Evolutionary conservation across 2,329 filamentous ascomycete species (phyloP), one percentile per base, ranked within the genome.

Genomic region (Scedosporium dehoogii): DNA sequence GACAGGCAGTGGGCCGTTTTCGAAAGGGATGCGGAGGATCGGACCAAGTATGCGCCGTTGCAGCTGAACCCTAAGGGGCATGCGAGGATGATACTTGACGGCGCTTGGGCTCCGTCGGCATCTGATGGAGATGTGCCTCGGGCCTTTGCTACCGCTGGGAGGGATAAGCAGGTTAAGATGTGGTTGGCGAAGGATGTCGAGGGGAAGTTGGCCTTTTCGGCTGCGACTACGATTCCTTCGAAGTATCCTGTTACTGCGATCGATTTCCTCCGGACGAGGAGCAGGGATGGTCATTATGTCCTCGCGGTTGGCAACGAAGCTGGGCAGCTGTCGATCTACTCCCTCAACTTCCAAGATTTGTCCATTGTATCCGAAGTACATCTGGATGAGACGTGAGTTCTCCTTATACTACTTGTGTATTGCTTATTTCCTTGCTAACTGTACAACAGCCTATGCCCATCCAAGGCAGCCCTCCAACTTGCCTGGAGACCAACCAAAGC

Each of bases 1-100:
- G 94, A 99, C 73, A 81, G 94, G 12, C 91, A 96, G 73, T 99
- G 93, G 92, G 87, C 86, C 0, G 78, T 97, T 1, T 99, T 93
- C 72, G 76, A 84, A 68, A 79, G 85, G 46, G 75, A 75, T 41
- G 71, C 67, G 41, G 68, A 66, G 38, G 55, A 62, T 1, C 70
- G 72, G 1, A 68, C 68, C 33, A 70, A 70, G 14, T 97, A 89
- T 69, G 75, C 73, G 25, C 77, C 88, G 3, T 73, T 84, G 46
- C 78, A 86, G 65, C 78, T 83, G 2, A 91, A 96, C 68, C 83
- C 85, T 1, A 97, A 96, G 74, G 93, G 90, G 0, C 94, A 99
- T 73, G 82, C 89, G 3, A 81, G 94, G 64, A 97, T 99, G 92
- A 92, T 99, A 56, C 80, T 97, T 14, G 91, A 92, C 70, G 89